These are phyloP conservation scores for Suillus subalutaceus DNA, from an alignment of 768 basidiomycete species.

Conservation along the genomic window DNA sequence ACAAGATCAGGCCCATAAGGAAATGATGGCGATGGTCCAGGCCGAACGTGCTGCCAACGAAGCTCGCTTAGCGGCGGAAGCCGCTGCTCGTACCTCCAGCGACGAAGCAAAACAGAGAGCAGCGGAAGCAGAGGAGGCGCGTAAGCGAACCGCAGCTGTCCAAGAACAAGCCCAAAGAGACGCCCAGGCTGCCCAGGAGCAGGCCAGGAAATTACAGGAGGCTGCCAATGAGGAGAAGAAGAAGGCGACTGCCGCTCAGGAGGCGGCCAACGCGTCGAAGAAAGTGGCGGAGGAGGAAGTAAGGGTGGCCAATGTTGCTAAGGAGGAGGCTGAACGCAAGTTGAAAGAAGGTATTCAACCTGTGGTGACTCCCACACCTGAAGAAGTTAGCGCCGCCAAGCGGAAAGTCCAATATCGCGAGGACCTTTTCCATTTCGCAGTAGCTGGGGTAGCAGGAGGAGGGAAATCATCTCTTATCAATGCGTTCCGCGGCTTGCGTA, in stretches of 20 bases:
- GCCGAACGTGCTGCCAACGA: slow-evolving; percentile 3
- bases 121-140: slow-evolving; percentile 13
- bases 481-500: slow-evolving; percentile 34
- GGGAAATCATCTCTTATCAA: slow-evolving; percentile 37
- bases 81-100: slow-evolving; percentile 7
- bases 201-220: slow-evolving; percentile 6
- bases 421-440: slow-evolving; percentile 31
- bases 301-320: slow-evolving; percentile 4
- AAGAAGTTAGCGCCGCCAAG: slow-evolving; percentile 29
- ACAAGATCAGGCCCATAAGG: background rate
- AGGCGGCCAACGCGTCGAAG: slow-evolving; percentile 15
- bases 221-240: slow-evolving; percentile 25
- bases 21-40: slow-evolving; percentile 10
- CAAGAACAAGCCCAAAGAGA: slow-evolving; percentile 17
- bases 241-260: slow-evolving; percentile 20
- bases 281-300: slow-evolving; percentile 20
- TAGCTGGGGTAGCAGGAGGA: slow-evolving; percentile 33
- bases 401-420: slow-evolving; percentile 30
- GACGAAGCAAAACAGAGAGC: slow-evolving; percentile 4
- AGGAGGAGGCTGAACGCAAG: slow-evolving; percentile 18
- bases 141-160: slow-evolving; percentile 11
- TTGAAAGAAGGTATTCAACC: slow-evolving; percentile 33
- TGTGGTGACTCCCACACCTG: slow-evolving; percentile 31
- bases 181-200: slow-evolving; percentile 16
- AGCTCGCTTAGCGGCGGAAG: slow-evolving; percentile 12